A percentile compares a stretch with the other conserved stretches of the same genome.
phyloP scores from a whole-genome alignment of 306 rosid genomes.

The Ochetophila trinervis region DNA sequence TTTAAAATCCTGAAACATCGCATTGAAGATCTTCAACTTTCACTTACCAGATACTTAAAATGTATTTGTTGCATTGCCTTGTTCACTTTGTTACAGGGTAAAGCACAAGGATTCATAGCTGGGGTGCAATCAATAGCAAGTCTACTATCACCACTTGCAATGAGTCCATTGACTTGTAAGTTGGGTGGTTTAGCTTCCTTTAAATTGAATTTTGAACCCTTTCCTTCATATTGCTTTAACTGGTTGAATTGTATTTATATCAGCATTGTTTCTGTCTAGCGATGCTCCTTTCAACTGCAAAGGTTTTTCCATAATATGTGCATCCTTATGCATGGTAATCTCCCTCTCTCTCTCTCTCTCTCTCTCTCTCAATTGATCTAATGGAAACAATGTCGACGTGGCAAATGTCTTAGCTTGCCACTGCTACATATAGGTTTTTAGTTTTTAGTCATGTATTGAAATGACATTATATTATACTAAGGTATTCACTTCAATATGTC shows the following conservation, averaged over 20 bases:
- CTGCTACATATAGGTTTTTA: no score
- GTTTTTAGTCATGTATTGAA: background rate
- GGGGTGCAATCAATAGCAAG: slow-evolving; percentile 72
- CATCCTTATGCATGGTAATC: slow-evolving; percentile 65
- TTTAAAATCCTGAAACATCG: no score
- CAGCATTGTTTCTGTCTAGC: slow-evolving; percentile 75
- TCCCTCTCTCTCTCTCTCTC: slow-evolving; percentile 6
- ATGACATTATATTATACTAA: background rate
- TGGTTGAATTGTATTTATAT: slow-evolving; percentile 19
- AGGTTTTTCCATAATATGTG: slow-evolving; percentile 77
- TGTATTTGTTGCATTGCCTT: background rate
- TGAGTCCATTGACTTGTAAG: slow-evolving; percentile 86
- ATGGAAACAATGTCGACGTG: no score
- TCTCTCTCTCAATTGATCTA: background rate
- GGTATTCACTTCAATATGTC: background rate
- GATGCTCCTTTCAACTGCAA: slow-evolving; percentile 82
- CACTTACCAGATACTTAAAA: background rate
- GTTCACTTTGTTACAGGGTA: slow-evolving; percentile 41
- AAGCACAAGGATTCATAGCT: slow-evolving; percentile 77
- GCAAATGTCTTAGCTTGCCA: no score
- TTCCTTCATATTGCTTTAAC: no score
- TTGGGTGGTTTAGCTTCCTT: background rate
- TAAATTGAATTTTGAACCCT: background rate
- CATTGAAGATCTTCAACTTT: background rate
- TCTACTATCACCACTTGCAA: slow-evolving; percentile 66